phyloP scores from a whole-genome alignment of 2,329 filamentous ascomycete genomes.

The Xylariaceae sp. region DNA sequence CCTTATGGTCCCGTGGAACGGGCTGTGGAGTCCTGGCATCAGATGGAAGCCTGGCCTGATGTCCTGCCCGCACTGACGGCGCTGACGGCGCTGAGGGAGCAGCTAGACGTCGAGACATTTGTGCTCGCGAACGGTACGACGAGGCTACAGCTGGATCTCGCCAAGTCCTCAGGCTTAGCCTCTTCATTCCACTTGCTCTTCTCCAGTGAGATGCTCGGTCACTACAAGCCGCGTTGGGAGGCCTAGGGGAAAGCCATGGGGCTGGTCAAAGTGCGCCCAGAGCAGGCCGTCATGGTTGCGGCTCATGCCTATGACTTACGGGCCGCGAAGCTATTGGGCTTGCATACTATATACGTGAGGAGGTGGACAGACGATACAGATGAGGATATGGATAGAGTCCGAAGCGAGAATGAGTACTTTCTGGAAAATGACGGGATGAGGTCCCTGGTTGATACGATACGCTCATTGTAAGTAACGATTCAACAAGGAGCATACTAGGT shows the following conservation, averaged over 20 bases:
- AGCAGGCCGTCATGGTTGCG: slow-evolving; percentile 50
- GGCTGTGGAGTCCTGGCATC: slow-evolving; percentile 43
- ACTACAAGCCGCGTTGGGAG: slow-evolving; percentile 46
- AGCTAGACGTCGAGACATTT: slow-evolving; percentile 39
- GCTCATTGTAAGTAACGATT: slow-evolving; percentile 9
- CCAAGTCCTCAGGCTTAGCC: slow-evolving; percentile 40
- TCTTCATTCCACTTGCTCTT: slow-evolving; percentile 46
- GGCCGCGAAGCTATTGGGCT: slow-evolving; percentile 44
- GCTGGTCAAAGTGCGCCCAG: slow-evolving; percentile 39
- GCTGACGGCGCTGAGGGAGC: slow-evolving; percentile 34
- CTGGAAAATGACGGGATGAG: slow-evolving; percentile 14
- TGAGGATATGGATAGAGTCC: slow-evolving; percentile 41
- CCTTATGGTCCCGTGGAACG: slow-evolving; percentile 7
- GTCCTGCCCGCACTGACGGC: slow-evolving; percentile 41
- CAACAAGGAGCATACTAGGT: too few relatives aligned
- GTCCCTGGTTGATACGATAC: slow-evolving; percentile 11
- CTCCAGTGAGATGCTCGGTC: slow-evolving; percentile 47
- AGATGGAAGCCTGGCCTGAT: slow-evolving; percentile 49
- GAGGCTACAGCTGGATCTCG: slow-evolving; percentile 50
- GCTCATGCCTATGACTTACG: slow-evolving; percentile 52
- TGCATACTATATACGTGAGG: slow-evolving; percentile 50
- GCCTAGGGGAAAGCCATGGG: slow-evolving; percentile 44
- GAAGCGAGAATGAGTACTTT: slow-evolving; percentile 37
- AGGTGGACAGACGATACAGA: slow-evolving; percentile 50
- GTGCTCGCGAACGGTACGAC: slow-evolving; percentile 54